Evolutionary conservation across 139 green algal species (phyloP), one percentile per base, ranked within the genome.

Genomic region (Chlamydomonas schloesseri): DNA sequence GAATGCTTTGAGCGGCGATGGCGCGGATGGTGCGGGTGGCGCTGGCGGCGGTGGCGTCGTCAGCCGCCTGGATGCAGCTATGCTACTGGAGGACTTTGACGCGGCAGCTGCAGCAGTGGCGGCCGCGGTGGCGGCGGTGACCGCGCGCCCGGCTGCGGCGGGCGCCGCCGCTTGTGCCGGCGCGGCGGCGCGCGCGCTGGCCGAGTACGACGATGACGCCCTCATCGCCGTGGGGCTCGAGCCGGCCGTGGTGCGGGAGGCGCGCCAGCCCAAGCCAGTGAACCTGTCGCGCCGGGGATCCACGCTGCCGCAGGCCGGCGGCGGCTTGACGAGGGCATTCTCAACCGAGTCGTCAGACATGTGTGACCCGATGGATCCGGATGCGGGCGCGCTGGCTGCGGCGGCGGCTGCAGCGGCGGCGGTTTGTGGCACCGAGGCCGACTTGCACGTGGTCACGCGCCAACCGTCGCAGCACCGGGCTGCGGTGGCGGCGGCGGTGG

Each of bases 81-180:
- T 71, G 33, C 57, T 71, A 0, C 57, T 82, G 55, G 74, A 82
- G 33, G 74, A 82, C 60, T 67, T n/a, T 23, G 60, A 67, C 60
- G 60, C 60, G 1, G 60, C 60, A 17, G 60, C 60, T 0, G 24
- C 23, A 9, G 60, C 60, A 31, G 74, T 82, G 33, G 74, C 74
- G 26, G 74, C 53, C 31, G 74, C 74, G 26, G 74, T 71, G 28
- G 57, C 23, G 24, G 31, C 50, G 14, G 74, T 82, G 37, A 62
- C 60, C 60, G 76, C 36, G 36, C 17, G 15, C 60, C 60, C 60
- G 60, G 47, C 60, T 13, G 60, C 69, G 21, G 60, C 76, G 53
- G 60, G 60, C 60, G 76, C 37, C 15, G 15, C 76, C 4, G 76
- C 76, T 2, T 46, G 36, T 0, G 76, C 76, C 24, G 76, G 57